Evolutionary conservation across 2,329 filamentous ascomycete genomes (phyloP).

Genomic region (Penicillium sp.): DNA sequence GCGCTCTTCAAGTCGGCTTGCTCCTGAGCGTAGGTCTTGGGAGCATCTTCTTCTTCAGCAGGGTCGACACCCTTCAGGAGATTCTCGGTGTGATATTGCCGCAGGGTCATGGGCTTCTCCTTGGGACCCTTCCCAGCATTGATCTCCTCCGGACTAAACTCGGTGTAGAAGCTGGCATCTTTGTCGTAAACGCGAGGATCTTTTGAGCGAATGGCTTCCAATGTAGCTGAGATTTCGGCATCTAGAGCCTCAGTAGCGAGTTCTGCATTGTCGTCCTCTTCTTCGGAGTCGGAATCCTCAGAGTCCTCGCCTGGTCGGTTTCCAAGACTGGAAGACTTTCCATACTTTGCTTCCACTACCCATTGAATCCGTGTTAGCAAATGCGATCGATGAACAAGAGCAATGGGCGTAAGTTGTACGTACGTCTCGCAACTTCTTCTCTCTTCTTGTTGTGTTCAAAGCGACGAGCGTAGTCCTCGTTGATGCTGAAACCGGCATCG

Average conservation of each 20-base stretch:
- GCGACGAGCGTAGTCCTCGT: conserved; percentile 79
- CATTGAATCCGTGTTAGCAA: conserved; percentile 1
- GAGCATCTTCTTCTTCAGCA: conserved; percentile 49
- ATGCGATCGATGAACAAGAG: neutral
- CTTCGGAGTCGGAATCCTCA: conserved; percentile 65
- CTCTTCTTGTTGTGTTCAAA: conserved; percentile 98
- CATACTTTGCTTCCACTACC: conserved; percentile 84
- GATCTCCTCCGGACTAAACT: conserved; percentile 54
- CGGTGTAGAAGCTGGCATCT: conserved; percentile 70
- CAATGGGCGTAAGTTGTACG: conserved; percentile 22
- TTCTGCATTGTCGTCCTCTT: conserved; percentile 86
- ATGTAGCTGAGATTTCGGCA: conserved; percentile 77
- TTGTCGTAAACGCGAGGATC: conserved; percentile 88
- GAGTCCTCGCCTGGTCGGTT: conserved; percentile 47
- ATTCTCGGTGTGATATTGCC: conserved; percentile 89
- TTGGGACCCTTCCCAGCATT: conserved; percentile 51
- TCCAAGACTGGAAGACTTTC: conserved; percentile 43
- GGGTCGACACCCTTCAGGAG: conserved; percentile 70
- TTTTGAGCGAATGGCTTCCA: conserved; percentile 82
- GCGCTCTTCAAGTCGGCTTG: conserved; percentile 77
- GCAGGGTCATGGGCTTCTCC: conserved; percentile 79
- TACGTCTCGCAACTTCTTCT: conserved; percentile 66
- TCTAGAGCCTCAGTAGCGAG: conserved; percentile 82
- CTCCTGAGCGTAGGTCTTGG: conserved; percentile 78
- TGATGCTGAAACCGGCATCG: conserved; percentile 66